These are phyloP conservation scores for Euptelea pleiosperma DNA, from an alignment of 164 flowering plant genomes.

Conservation along the genomic window DNA sequence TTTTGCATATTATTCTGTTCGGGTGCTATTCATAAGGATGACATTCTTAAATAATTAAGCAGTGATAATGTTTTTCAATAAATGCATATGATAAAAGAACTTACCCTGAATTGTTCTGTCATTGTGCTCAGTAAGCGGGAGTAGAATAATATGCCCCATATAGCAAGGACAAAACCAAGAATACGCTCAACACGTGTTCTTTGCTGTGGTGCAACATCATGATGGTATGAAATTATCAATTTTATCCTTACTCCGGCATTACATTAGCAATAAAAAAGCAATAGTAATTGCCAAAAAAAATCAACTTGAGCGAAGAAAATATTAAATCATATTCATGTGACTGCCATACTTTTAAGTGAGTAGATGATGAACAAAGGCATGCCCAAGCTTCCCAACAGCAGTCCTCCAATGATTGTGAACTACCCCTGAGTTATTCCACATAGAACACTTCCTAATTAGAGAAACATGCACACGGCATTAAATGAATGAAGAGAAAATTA, in stretches of 20 bases:
- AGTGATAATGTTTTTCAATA: not conserved
- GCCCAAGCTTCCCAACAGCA: constrained; percentile 99
- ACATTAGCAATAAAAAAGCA: constrained; percentile 9
- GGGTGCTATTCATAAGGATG: constrained; percentile 18
- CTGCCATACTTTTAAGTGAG: constrained; percentile 71
- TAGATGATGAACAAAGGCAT: constrained; percentile 91
- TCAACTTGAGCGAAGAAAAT: constrained; percentile 6
- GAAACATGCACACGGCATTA: constrained; percentile 3
- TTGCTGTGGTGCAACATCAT: constrained; percentile 58
- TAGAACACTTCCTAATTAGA: constrained; percentile 13
- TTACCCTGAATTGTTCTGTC: constrained; percentile 98
- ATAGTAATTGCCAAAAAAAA: not conserved
- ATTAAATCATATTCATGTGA: constrained; percentile 9
- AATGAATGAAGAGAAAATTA: not conserved
- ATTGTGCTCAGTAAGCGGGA: constrained; percentile 92
- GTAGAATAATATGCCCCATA: constrained; percentile 93
- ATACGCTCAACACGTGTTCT: constrained; percentile 84
- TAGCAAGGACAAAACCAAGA: constrained; percentile 85
- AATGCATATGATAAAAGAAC: constrained; percentile 6
- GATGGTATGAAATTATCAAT: not conserved
- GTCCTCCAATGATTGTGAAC: constrained; percentile 71
- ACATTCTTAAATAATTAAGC: constrained; percentile 5
- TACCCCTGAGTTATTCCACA: constrained; percentile 41
- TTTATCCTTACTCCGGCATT: not conserved
- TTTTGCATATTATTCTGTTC: constrained; percentile 88